These are phyloP conservation scores for Murraya paniculata DNA, from an alignment of 345 rosid species.

Conservation along the genomic window DNA sequence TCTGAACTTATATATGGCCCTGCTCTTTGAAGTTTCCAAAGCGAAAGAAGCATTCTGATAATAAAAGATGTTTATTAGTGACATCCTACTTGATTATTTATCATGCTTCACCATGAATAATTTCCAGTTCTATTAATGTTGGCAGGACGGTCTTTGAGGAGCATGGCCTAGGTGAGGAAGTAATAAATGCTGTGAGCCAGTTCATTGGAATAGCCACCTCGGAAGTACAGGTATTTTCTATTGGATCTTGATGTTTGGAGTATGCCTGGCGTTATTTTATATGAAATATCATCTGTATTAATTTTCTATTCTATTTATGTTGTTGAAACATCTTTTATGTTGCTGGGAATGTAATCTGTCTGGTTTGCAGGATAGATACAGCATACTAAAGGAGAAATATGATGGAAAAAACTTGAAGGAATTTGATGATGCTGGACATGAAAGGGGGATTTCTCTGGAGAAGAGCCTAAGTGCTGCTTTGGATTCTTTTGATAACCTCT, in stretches of 20 bases:
- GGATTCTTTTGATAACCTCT: constrained; percentile 98
- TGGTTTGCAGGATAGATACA: constrained; percentile 74
- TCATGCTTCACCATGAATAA: background rate
- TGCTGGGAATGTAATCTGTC: constrained; percentile 12
- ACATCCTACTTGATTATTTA: background rate
- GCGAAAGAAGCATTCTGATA: background rate
- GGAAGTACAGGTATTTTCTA: constrained; percentile 61
- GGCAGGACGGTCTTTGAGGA: constrained; percentile 80
- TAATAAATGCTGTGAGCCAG: constrained; percentile 53
- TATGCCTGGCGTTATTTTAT: background rate
- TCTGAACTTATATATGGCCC: background rate
- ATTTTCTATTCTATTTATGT: background rate
- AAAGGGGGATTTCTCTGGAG: constrained; percentile 58
- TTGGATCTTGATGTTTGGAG: constrained; percentile 19
- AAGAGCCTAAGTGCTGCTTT: constrained; percentile 86
- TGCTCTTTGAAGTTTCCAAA: background rate
- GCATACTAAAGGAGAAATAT: constrained; percentile 54
- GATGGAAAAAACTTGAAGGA: constrained; percentile 38
- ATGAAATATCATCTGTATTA: constrained; percentile 2
- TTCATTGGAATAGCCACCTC: constrained; percentile 59
- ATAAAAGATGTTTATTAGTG: background rate
- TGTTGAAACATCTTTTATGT: constrained; percentile 15
- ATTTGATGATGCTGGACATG: constrained; percentile 42
- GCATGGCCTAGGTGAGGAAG: constrained; percentile 70
- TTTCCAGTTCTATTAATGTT: constrained; percentile 17